phyloP scores from a whole-genome alignment of 2,329 filamentous ascomycete genomes.

The Aspergillus fijiensis region DNA sequence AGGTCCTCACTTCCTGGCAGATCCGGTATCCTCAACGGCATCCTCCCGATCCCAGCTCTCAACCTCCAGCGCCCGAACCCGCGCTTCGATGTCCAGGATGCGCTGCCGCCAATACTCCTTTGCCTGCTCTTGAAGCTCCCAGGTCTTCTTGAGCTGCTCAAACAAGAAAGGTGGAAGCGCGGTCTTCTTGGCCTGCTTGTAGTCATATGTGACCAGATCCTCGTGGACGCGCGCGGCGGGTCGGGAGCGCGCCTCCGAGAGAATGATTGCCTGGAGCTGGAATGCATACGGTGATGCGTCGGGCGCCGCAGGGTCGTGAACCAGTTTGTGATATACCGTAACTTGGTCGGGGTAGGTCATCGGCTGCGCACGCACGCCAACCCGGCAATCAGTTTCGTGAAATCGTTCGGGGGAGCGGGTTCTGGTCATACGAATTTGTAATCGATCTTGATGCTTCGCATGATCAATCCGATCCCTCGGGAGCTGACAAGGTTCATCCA shows the following conservation, averaged over 20 bases:
- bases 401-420: not conserved
- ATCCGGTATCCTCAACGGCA: constrained; percentile 69
- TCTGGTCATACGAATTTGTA: constrained; percentile 74
- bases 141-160: constrained; percentile 59
- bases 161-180: constrained; percentile 61
- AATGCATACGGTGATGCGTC: constrained; percentile 33
- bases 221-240: constrained; percentile 73
- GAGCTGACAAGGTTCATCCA: constrained; percentile 72
- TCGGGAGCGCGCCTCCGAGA: constrained; percentile 73
- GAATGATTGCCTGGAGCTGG: constrained; percentile 59
- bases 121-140: constrained; percentile 61
- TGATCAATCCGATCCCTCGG: constrained; percentile 67
- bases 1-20: constrained; percentile 27
- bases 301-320: constrained; percentile 48
- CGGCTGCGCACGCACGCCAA: constrained; percentile 54
- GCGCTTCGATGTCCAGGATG: constrained; percentile 58
- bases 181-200: constrained; percentile 57
- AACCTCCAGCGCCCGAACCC: constrained; percentile 64
- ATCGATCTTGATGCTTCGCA: constrained; percentile 76
- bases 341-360: constrained; percentile 81
- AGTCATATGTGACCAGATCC: constrained; percentile 78
- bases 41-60: constrained; percentile 71
- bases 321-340: constrained; percentile 79
- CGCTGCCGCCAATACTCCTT: constrained; percentile 53
- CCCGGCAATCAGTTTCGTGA: constrained; percentile 8